These are phyloP conservation scores for Petasospora rhodanensis DNA, from an alignment of 1,139 yeast genomes.

Conservation along the genomic window DNA sequence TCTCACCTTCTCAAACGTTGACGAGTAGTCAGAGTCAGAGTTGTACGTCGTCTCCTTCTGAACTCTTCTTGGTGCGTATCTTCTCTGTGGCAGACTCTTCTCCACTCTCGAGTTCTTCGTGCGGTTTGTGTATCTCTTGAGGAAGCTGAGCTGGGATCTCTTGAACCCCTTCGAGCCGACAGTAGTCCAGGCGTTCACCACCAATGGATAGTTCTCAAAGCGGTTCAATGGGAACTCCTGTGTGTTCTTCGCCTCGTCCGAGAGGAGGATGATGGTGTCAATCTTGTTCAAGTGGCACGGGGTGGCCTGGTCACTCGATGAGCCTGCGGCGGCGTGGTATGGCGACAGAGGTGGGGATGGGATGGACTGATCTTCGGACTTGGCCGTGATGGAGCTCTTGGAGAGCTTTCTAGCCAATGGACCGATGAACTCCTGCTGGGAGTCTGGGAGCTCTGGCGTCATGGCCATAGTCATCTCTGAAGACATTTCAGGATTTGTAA, in stretches of 20 bases:
- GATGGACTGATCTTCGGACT: slow-evolving; percentile 31
- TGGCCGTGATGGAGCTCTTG: slow-evolving; percentile 18
- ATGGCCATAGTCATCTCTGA: slow-evolving; percentile 19
- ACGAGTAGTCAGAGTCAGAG: slow-evolving; percentile 28
- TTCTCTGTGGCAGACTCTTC: slow-evolving; percentile 26
- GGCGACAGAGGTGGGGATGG: slow-evolving; percentile 71
- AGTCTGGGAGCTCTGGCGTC: slow-evolving; percentile 24
- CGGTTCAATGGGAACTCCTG: slow-evolving; percentile 44
- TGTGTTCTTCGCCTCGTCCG: slow-evolving; percentile 10
- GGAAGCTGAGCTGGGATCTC: slow-evolving; percentile 43
- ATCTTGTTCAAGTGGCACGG: slow-evolving; percentile 12
- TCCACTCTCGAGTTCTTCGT: slow-evolving; percentile 13
- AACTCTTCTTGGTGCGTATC: slow-evolving; percentile 33
- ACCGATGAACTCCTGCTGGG: slow-evolving; percentile 10
- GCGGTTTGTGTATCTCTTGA: slow-evolving; percentile 42
- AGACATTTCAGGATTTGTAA: slow-evolving; percentile 10
- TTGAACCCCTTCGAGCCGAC: slow-evolving; percentile 39
- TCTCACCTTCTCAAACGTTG: slow-evolving; percentile 45
- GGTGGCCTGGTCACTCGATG: slow-evolving; percentile 2
- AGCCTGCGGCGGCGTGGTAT: slow-evolving; percentile 31
- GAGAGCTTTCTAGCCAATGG: slow-evolving; percentile 22
- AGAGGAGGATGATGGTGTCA: slow-evolving; percentile 24
- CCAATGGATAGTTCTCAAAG: slow-evolving; percentile 42
- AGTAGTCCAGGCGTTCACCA: slow-evolving; percentile 48
- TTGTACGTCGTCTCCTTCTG: slow-evolving; percentile 18